A percentile compares a stretch with the other conserved stretches of the same genome.
These are phyloP conservation scores for Mucor lusitanicus DNA, from an alignment of 371 early-diverging fungal species.

Conservation along the genomic window DNA sequence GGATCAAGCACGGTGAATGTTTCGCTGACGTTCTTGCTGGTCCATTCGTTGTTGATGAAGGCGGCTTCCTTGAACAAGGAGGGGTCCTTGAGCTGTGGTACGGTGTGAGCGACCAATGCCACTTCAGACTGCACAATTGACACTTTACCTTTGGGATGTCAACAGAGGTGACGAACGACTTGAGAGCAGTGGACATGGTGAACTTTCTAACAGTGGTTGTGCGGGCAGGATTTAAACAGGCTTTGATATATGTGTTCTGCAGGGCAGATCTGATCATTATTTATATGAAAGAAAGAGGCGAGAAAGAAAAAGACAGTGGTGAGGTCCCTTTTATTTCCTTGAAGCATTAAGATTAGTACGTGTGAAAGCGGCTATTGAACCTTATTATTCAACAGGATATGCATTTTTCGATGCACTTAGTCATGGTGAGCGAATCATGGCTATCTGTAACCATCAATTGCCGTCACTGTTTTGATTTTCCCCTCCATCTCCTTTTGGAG, in stretches of 20 bases:
- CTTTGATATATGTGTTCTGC: slow-evolving; percentile 34
- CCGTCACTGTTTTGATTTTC: not conserved
- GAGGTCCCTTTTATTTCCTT: not conserved
- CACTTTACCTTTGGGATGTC: slow-evolving; percentile 39
- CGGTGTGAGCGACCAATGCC: too few relatives aligned
- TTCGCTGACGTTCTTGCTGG: slow-evolving; percentile 35
- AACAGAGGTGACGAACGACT: slow-evolving; percentile 25
- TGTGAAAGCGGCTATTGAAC: slow-evolving; percentile 13
- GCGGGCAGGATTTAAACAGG: slow-evolving; percentile 33
- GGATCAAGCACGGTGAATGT: slow-evolving; percentile 67
- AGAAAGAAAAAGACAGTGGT: not conserved
- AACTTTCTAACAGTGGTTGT: slow-evolving; percentile 14
- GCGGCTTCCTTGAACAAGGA: slow-evolving; percentile 52
- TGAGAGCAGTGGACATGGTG: slow-evolving; percentile 8
- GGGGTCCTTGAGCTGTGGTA: slow-evolving; percentile 54
- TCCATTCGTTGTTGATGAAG: slow-evolving; percentile 63
- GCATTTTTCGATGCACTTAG: not conserved
- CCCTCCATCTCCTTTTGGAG: too few relatives aligned
- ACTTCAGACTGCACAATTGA: too few relatives aligned
- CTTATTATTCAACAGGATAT: slow-evolving; percentile 11
- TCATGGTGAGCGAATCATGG: not conserved
- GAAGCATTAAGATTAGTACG: not conserved
- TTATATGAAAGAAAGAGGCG: slow-evolving; percentile 4
- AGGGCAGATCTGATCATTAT: slow-evolving; percentile 25
- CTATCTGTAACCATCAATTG: not conserved